phyloP scores from a whole-genome alignment of 2,329 filamentous ascomycete species.

The Grosmannia penicillata region DNA sequence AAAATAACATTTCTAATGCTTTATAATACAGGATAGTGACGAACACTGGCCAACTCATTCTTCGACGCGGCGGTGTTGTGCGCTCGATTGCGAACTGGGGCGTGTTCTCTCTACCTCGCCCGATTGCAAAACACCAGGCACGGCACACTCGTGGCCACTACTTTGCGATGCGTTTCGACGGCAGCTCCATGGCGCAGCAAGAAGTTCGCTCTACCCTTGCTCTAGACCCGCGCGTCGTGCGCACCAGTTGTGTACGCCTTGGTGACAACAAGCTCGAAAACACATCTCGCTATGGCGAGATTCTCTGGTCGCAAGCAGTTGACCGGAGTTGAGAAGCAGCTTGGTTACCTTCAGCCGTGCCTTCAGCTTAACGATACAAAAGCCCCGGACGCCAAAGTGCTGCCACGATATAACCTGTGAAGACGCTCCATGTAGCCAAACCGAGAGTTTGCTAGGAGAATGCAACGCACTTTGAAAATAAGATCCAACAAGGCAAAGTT shows the following conservation, averaged over 20 bases:
- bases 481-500: no score
- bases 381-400: no score
- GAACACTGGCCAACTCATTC: constrained; percentile 68
- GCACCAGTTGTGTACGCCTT: constrained; percentile 74
- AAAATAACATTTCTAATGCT: no score
- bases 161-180: constrained; percentile 95
- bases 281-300: constrained; percentile 30
- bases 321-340: constrained; percentile 11
- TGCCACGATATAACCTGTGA: no score
- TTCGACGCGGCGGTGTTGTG: constrained; percentile 74
- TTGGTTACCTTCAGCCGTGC: no score
- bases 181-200: constrained; percentile 57
- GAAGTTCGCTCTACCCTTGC: constrained; percentile 60
- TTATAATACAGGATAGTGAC: constrained; percentile 57
- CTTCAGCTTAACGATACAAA: no score
- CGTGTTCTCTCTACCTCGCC: constrained; percentile 70
- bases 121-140: constrained; percentile 66
- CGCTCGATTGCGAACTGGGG: constrained; percentile 95
- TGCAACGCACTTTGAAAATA: background rate
- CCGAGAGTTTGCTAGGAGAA: no score
- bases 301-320: constrained; percentile 30
- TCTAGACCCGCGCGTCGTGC: constrained; percentile 81
- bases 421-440: no score
- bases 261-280: constrained; percentile 70
- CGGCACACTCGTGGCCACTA: constrained; percentile 80